Base-by-base conservation (phyloP, 2,329 filamentous ascomycete genomes). In the Coleophoma eucalyptorum region DNA sequence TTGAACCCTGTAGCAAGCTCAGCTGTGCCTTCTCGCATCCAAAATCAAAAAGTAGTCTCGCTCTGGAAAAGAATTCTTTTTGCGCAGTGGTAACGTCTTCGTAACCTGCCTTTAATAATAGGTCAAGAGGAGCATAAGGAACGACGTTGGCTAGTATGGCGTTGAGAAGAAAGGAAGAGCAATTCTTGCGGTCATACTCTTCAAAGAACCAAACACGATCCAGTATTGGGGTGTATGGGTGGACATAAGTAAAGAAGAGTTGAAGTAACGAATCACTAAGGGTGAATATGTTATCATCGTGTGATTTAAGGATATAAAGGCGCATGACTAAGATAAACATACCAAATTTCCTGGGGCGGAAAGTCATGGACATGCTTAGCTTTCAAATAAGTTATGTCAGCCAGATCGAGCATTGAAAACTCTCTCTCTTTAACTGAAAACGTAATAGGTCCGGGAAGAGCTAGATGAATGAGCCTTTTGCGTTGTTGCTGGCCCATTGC, bases 21-120 rank as follows among this genome's bases (percentile, higher is more conserved):
- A 48, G n/a, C 19, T 48, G 46, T 16, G 6, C 13, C 21, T 41
- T 48, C 20, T 48, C 46, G 18, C 46, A 48, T 16, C 46, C 46
- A 48, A 48, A 48, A 41, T 48, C 46, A 18, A 38, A 41, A 12
- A 48, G 18, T 16, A 48, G 19, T 5, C 16, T 16, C 15, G 46
- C 46, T 11, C 33, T 48, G 15, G 46, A 48, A 13, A n/a, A 37
- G 19, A 48, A 41, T 10, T 48, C 34, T 32, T 33, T 48, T 32
- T 38, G 7, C 15, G 46, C 46, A 48, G 37, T 16, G 11, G 21
- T 16, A 8, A 15, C 32, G 32, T 48, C 46, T 5, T n/a, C 4
- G 16, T 32, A 48, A 5, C 46, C 46, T 19, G 46, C 46, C 19
- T 38, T 34, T 6, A 7, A 19, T 20, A 48, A 5, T n/a, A 48